Evolutionary conservation across 805 yeast species (phyloP).

Genomic region (Candida andamanensis): DNA sequence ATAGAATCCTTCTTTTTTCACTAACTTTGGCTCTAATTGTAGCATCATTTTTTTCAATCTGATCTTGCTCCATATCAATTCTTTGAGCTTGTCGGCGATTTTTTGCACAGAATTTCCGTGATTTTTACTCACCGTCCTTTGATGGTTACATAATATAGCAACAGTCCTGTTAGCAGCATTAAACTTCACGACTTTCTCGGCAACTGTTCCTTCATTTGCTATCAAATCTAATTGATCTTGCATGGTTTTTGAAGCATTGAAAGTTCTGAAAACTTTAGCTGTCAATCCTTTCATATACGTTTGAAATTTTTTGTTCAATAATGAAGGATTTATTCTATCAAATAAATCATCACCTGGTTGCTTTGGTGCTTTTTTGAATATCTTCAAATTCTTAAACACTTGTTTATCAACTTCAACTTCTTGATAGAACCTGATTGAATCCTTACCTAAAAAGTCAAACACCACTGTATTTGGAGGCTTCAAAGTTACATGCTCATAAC

Average conservation of each 20-base stretch:
- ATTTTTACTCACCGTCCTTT: slow-evolving; percentile 81
- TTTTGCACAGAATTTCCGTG: slow-evolving; percentile 80
- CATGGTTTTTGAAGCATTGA: slow-evolving; percentile 94
- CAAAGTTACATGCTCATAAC: slow-evolving; percentile 84
- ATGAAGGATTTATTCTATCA: slow-evolving; percentile 80
- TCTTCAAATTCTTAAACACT: slow-evolving; percentile 80
- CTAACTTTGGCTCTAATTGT: slow-evolving; percentile 52
- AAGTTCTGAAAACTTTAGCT: slow-evolving; percentile 96
- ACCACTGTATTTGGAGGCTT: slow-evolving; percentile 81
- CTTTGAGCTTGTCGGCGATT: slow-evolving; percentile 71
- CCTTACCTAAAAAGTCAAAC: slow-evolving; percentile 93
- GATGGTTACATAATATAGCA: slow-evolving; percentile 95
- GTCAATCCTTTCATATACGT: slow-evolving; percentile 89
- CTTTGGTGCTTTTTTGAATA: slow-evolving; percentile 86
- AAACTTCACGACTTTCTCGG: slow-evolving; percentile 80
- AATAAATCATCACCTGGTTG: slow-evolving; percentile 88
- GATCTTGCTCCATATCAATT: slow-evolving; percentile 79
- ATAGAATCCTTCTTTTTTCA: slow-evolving; percentile 48
- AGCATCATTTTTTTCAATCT: slow-evolving; percentile 68
- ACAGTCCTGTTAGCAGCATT: slow-evolving; percentile 96
- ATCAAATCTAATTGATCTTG: slow-evolving; percentile 87
- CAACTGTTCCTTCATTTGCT: slow-evolving; percentile 79
- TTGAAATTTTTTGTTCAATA: slow-evolving; percentile 81
- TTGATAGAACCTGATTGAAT: slow-evolving; percentile 85
- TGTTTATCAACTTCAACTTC: slow-evolving; percentile 90